Percentiles rank a stretch among this genome's conserved stretches.
phyloP scores from a whole-genome alignment of 106 monocot genomes.

The Dactylorhiza incarnata region DNA sequence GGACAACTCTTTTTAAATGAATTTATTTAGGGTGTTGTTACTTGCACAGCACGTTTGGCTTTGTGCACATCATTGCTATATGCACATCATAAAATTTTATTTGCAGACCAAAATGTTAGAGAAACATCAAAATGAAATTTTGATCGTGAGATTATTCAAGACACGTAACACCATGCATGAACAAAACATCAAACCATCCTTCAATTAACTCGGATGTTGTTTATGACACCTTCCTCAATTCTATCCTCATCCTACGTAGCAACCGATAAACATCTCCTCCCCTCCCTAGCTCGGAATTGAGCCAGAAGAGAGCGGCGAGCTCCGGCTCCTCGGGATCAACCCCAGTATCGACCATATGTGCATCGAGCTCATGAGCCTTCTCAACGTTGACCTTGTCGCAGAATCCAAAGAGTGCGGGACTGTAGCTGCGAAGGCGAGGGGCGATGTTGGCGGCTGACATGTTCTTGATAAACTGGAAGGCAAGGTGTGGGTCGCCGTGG shows the following conservation, averaged over 20 bases:
- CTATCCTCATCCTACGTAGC: slow-evolving; percentile 46
- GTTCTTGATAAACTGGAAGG: slow-evolving; percentile 49
- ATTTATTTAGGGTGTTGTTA: no score
- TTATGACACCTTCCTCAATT: slow-evolving; percentile 50
- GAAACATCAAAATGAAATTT: no score
- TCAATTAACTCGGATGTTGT: slow-evolving; percentile 43
- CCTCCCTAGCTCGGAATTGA: slow-evolving; percentile 21
- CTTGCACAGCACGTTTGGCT: no score
- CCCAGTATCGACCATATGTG: slow-evolving; percentile 52
- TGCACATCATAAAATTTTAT: no score
- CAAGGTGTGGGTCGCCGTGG: slow-evolving; percentile 47
- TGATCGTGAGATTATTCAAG: no score
- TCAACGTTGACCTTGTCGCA: slow-evolving; percentile 39
- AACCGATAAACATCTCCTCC: slow-evolving; percentile 70
- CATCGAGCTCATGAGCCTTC: slow-evolving; percentile 56
- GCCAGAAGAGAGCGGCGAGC: slow-evolving; percentile 46
- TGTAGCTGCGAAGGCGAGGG: slow-evolving; percentile 58
- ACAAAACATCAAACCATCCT: slow-evolving; percentile 40
- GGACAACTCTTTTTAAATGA: no score
- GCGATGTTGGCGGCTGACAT: slow-evolving; percentile 46
- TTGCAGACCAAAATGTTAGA: no score
- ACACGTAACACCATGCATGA: no score
- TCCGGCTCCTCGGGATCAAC: slow-evolving; percentile 72
- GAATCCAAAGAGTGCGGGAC: slow-evolving; percentile 75
- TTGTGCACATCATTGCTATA: no score